Percentiles rank a stretch among this genome's conserved stretches.
These are phyloP conservation scores for Astrothelium macrocarpum DNA, from an alignment of 495 filamentous ascomycete species.

Conservation along the genomic window DNA sequence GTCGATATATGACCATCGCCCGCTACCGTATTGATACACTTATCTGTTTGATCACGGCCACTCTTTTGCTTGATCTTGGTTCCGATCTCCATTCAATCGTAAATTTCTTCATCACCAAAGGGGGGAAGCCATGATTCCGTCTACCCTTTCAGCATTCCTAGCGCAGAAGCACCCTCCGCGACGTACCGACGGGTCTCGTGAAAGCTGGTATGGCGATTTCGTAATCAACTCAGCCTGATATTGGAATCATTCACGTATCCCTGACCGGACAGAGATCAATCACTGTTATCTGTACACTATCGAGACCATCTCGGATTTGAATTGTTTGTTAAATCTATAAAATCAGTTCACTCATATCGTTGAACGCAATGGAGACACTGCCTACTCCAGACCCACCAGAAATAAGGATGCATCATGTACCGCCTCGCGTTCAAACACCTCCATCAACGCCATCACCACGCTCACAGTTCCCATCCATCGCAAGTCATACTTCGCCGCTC, in stretches of 20 bases:
- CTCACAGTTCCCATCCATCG: slow-evolving; percentile 21
- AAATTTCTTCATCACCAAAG: neutral
- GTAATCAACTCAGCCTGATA: slow-evolving; percentile 3
- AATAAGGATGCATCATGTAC: slow-evolving; percentile 1
- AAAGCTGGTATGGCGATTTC: neutral
- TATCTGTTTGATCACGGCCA: neutral
- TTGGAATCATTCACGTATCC: neutral
- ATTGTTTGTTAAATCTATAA: neutral
- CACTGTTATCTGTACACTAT: neutral
- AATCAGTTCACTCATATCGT: neutral
- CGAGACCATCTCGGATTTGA: neutral
- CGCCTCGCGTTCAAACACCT: slow-evolving; percentile 5
- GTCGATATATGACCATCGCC: neutral
- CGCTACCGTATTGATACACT: slow-evolving; percentile 1
- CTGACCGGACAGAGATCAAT: neutral
- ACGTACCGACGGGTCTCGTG: neutral
- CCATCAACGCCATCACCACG: slow-evolving; percentile 6
- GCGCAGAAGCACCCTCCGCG: neutral
- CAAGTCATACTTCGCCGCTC: slow-evolving; percentile 24
- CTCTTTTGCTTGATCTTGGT: neutral
- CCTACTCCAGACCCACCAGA: neutral
- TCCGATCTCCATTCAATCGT: neutral
- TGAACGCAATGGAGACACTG: neutral
- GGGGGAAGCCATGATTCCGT: neutral
- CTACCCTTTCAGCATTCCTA: neutral